These are phyloP conservation scores for Boletus patriciae DNA, from an alignment of 768 basidiomycete species.

Conservation along the genomic window DNA sequence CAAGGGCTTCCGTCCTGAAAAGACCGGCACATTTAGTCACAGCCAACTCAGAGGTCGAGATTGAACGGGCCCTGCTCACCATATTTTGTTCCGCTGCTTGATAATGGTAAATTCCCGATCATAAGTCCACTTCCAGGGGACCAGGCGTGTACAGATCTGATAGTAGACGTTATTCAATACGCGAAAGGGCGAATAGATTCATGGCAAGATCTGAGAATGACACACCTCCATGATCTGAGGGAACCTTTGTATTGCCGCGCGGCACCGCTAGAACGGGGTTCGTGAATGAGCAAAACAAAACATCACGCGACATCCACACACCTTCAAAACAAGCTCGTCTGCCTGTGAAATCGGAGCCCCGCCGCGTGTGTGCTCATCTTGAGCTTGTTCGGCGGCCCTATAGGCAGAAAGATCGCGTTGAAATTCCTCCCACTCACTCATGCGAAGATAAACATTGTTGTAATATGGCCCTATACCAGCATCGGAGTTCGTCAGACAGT, in stretches of 20 bases:
- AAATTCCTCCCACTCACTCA: constrained; percentile 15
- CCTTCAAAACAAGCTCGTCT: not conserved
- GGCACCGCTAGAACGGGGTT: constrained; percentile 6
- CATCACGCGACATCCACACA: not conserved
- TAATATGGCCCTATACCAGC: constrained; percentile 20
- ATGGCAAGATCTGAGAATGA: no score
- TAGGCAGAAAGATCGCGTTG: constrained; percentile 1
- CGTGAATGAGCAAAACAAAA: not conserved
- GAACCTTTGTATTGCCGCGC: not conserved
- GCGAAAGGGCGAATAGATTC: not conserved
- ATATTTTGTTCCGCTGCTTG: constrained; percentile 11
- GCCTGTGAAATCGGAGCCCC: not conserved
- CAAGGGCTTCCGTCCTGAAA: constrained; percentile 38
- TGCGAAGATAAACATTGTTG: constrained; percentile 15
- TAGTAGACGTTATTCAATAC: not conserved
- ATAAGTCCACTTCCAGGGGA: constrained; percentile 30
- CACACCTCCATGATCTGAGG: constrained; percentile 20
- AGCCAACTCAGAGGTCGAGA: not conserved
- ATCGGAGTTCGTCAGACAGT: not conserved
- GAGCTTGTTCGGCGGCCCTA: not conserved
- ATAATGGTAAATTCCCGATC: not conserved
- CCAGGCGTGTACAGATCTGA: constrained; percentile 27
- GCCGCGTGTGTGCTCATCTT: not conserved
- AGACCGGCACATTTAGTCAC: not conserved
- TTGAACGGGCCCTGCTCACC: constrained; percentile 12